Evolutionary conservation across 805 yeast species (phyloP), one percentile per base, ranked within the genome.

Genomic region (Candida verbasci): DNA sequence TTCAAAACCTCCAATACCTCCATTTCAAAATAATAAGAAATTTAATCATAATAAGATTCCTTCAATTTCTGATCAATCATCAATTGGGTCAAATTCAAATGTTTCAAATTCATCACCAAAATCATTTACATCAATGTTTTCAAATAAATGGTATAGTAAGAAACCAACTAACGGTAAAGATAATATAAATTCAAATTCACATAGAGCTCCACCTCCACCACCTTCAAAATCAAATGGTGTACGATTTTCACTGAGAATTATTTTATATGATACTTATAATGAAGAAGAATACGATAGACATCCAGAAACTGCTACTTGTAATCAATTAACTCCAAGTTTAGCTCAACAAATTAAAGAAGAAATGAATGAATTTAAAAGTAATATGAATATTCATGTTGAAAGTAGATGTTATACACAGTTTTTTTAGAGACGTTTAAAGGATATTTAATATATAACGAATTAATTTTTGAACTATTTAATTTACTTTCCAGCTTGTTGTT

Each of bases 261-360:
- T 86, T 6, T 72, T 93, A 29, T 91, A 80, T 58, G 94, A 87
- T 42, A 91, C 96, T 0, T 87, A 83, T 57, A 74, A 81, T 40
- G 80, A 80, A 24, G 80, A 75, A 14, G 96, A 85, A 46, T 91
- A 91, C 58, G 97, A 91, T 58, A 78, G 98, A 50, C 87, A 81
- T 45, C 96, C 97, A 0, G 97, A 88, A 44, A 69, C 80, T 20
- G 95, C 95, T 3, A 88, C 97, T 2, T 91, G 97, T 62, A 87
- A 89, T 58, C 87, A 82, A 53, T 68, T 88, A 56, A 88, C 96
- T 1, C 96, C 97, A 5, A 69, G 73, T 39, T 62, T 88, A 53
- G 96, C 97, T 0, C 88, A 86, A 56, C 78, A 76, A 58, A 87
- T 91, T 49, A 83, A 81, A 60, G 84, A 82, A 25, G 97, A 91